Evolutionary conservation across 106 monocot genomes (phyloP).

Genomic region (Ottelia alismoides): DNA sequence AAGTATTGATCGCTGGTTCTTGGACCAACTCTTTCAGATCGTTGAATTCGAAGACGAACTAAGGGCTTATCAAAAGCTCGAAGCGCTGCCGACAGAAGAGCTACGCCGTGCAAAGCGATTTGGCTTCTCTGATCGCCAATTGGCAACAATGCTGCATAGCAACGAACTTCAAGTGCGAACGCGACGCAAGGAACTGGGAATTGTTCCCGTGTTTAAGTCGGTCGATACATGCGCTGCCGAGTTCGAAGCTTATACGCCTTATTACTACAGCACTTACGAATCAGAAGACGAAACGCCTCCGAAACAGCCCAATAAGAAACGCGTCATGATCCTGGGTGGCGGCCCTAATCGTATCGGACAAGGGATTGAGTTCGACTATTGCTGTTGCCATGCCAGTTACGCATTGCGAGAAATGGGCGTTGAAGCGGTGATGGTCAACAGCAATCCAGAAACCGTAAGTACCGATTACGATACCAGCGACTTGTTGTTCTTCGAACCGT

Average conservation of each 20-base stretch:
- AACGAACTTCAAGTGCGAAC: conserved; percentile 37
- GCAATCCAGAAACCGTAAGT: conserved; percentile 77
- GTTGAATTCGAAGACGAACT: background rate
- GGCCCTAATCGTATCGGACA: conserved; percentile 80
- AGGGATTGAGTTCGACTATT: conserved; percentile 85
- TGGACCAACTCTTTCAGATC: background rate
- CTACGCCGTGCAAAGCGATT: no score
- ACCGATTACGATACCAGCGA: conserved; percentile 87
- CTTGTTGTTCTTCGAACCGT: conserved; percentile 27
- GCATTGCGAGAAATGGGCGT: conserved; percentile 34
- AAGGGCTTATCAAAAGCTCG: background rate
- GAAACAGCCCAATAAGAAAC: conserved; percentile 36
- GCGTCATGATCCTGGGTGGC: conserved; percentile 79
- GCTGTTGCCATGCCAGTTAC: conserved; percentile 73
- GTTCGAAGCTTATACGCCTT: conserved; percentile 77
- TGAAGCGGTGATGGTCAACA: conserved; percentile 85
- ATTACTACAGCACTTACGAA: conserved; percentile 63
- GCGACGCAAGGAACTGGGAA: conserved; percentile 34
- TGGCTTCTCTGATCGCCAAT: conserved; percentile 66
- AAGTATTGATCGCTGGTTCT: background rate
- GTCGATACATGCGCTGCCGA: conserved; percentile 90
- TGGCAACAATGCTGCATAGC: conserved; percentile 44
- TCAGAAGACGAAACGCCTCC: conserved; percentile 56
- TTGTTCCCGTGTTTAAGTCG: conserved; percentile 52
- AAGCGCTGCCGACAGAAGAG: background rate